A percentile compares a stretch with the other conserved stretches of the same genome.
These are phyloP conservation scores for Malania oleifera DNA, from an alignment of 164 flowering plant species.

Conservation along the genomic window DNA sequence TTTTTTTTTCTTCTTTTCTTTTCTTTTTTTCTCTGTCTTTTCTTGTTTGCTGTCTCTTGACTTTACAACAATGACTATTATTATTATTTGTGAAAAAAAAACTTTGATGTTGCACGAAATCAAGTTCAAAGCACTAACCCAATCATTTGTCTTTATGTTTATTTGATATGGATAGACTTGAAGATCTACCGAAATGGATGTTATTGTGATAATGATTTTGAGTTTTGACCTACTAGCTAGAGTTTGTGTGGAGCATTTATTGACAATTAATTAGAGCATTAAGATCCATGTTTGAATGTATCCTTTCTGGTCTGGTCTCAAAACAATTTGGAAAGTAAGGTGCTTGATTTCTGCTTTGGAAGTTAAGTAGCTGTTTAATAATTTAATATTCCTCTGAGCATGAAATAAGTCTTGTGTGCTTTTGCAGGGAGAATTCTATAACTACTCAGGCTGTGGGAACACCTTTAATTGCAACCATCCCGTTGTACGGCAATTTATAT, in stretches of 20 bases:
- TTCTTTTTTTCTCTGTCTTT: too few species aligned
- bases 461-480: constrained; percentile 98
- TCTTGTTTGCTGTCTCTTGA: too few species aligned
- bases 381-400: neutral
- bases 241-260: too few species aligned
- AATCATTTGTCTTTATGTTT: neutral
- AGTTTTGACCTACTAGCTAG: too few species aligned
- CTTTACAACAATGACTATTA: neutral
- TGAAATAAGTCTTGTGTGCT: neutral
- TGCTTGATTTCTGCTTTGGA: neutral
- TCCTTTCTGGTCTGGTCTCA: too few species aligned
- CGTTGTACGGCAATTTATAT: constrained; percentile 77
- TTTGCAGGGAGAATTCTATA: constrained; percentile 88
- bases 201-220: too few species aligned
- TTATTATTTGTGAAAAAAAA: neutral
- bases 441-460: constrained; percentile 97
- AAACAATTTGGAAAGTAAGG: neutral
- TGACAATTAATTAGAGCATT: too few species aligned
- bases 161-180: neutral
- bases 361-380: neutral
- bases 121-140: neutral
- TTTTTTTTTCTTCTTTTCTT: too few species aligned
- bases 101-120: neutral
- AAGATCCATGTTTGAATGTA: too few species aligned
- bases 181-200: neutral